A percentile compares a stretch with the other conserved stretches of the same genome.
Evolutionary conservation across 805 yeast genomes (phyloP).

Genomic region (Wickerhamomyces sydowiorum): DNA sequence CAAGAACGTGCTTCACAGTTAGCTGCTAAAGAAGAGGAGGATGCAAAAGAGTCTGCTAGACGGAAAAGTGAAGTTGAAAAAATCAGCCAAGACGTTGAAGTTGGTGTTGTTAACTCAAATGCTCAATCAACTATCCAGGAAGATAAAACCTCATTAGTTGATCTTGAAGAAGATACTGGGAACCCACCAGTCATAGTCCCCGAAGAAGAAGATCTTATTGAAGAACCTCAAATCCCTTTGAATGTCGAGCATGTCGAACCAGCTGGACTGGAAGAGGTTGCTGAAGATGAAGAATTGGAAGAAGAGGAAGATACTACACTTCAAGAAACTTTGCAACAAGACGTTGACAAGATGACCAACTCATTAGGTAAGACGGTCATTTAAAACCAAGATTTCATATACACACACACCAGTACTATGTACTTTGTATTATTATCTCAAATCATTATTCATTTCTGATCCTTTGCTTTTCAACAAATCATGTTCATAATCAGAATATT

Average conservation of each 20-base stretch:
- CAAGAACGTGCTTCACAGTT: not conserved
- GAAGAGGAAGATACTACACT: not conserved
- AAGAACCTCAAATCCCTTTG: not conserved
- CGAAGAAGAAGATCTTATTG: not conserved
- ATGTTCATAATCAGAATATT: no score
- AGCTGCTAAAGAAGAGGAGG: constrained; percentile 5
- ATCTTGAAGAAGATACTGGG: not conserved
- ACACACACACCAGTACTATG: no score
- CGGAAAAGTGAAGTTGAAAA: constrained; percentile 13
- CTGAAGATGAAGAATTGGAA: not conserved
- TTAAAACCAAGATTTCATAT: no score
- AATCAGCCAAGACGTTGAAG: constrained; percentile 12
- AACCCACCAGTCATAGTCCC: not conserved
- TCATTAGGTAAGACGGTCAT: not conserved
- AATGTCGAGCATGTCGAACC: not conserved
- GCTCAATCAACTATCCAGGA: no score
- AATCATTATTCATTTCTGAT: no score
- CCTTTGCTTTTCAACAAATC: no score
- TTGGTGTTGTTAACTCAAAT: not conserved
- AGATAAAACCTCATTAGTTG: no score
- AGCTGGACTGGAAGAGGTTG: not conserved
- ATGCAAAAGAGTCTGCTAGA: constrained; percentile 3
- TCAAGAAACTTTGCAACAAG: not conserved
- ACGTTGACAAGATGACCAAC: not conserved
- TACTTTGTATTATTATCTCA: no score